Percentiles rank a stretch among this genome's conserved stretches.
These are phyloP conservation scores for Stentor roeselii DNA, from an alignment of 73 alveolate genomes.

Conservation along the genomic window DNA sequence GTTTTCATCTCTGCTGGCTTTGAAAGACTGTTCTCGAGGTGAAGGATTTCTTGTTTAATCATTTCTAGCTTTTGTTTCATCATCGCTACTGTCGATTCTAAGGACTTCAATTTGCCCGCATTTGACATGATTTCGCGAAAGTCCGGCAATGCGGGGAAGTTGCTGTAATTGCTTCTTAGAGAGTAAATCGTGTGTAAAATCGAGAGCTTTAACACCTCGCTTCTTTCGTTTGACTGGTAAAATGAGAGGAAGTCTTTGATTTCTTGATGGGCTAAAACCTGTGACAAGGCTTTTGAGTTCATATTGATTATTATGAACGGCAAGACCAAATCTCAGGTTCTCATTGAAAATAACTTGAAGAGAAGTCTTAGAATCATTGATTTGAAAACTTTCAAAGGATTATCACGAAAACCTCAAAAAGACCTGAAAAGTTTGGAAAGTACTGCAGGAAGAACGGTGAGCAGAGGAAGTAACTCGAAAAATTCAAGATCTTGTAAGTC, in stretches of 20 bases:
- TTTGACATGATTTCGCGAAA: not conserved
- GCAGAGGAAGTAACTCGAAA: no score
- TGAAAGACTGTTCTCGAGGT: not conserved
- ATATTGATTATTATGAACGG: no score
- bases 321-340: no score
- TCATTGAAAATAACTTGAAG: no score
- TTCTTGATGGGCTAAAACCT: not conserved
- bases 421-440: no score
- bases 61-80: conserved; percentile 7
- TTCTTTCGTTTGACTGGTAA: not conserved
- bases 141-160: not conserved
- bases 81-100: not conserved
- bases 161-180: not conserved
- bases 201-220: not conserved
- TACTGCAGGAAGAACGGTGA: no score
- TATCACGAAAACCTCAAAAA: no score
- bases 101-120: conserved; percentile 5
- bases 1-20: conserved; percentile 5
- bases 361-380: no score
- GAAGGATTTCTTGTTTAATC: not conserved
- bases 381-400: no score
- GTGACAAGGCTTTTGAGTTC: not conserved
- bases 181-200: not conserved
- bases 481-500: no score
- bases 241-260: not conserved